Conservation (phyloP, 495 filamentous ascomycete species). For the Tuber indicum region DNA sequence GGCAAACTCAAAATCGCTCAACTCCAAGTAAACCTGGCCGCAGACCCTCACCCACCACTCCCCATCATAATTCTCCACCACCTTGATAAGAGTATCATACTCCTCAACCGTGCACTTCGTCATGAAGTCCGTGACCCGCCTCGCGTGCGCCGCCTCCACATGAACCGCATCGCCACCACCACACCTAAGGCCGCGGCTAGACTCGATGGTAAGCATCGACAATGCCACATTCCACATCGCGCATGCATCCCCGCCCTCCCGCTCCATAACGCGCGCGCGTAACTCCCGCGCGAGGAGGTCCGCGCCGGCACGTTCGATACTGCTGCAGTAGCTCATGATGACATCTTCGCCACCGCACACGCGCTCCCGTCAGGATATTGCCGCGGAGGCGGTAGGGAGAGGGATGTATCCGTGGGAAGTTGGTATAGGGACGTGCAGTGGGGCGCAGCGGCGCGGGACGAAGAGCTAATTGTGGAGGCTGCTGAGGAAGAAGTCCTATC, state of each 20-base stretch:
- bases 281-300: constrained; percentile 54
- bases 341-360: constrained; percentile 61
- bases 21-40: constrained; percentile 72
- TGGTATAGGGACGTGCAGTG: constrained; percentile 52
- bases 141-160: constrained; percentile 43
- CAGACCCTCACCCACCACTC: constrained; percentile 65
- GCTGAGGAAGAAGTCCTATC: constrained; percentile 72
- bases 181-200: background rate
- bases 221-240: constrained; percentile 64
- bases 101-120: constrained; percentile 51
- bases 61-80: constrained; percentile 53
- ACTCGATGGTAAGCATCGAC: constrained; percentile 51
- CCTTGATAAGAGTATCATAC: constrained; percentile 62
- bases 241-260: constrained; percentile 36
- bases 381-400: constrained; percentile 49
- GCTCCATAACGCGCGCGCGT: constrained; percentile 65
- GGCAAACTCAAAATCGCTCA: constrained; percentile 69
- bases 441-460: constrained; percentile 53
- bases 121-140: constrained; percentile 53
- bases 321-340: constrained; percentile 55
- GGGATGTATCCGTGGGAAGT: constrained; percentile 58
- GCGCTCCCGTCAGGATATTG: constrained; percentile 48
- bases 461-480: constrained; percentile 93
- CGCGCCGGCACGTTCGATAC: constrained; percentile 57
- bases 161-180: constrained; percentile 38